Base-by-base conservation (phyloP, 2,329 filamentous ascomycete species). In the Dactylellina parvicollis region DNA sequence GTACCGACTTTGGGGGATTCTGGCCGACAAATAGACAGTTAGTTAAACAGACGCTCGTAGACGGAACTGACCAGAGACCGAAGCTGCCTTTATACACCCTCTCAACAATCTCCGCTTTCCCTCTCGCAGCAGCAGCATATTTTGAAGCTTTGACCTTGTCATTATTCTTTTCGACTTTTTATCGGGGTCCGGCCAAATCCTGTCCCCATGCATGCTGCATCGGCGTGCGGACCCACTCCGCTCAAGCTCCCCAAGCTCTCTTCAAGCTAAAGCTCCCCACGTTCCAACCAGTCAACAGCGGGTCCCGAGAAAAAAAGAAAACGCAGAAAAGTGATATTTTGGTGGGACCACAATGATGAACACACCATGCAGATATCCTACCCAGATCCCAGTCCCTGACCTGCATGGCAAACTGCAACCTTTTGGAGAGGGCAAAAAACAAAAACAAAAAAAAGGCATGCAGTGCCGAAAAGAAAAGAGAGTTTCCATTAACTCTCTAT, bases 351-450 rank as follows among this genome's bases (percentile, higher is more conserved):
- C 3, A 61, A 52, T 56, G 49, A 56, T 65, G 67, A 59, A 72
- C 57, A 59, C 40, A 56, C 57, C 32, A 56, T 64, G 67, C 57
- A 64, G 52, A 36, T 38, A 16, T 42, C 42, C 28, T 5, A 5
- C 44, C 34, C 42, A 65, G 59, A 72, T 49, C 67, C 60, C 59
- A 57, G 60, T 52, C 52, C 52, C 42, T 52, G 54, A 50, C 34
- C 59, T 59, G 59, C 64, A 69, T 60, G 64, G 46, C 40, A 56
- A 66, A 66, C 62, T 67, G 62, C 62, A 67, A 12, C 44, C 20
- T 28, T 44, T 32, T 26, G 24, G 52, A 52, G 26, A 38, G 49
- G 44, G 49, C 36, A 32, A n/a, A 8, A 34, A n/a, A 30, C 40
- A 40, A 66, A 49, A 32, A 22, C 50, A 36, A 56, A 60, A 65